Percentiles rank a stretch among this genome's conserved stretches.
Evolutionary conservation across 2,329 filamentous ascomycete genomes (phyloP).

Genomic region (Trichothecium sympodiale): DNA sequence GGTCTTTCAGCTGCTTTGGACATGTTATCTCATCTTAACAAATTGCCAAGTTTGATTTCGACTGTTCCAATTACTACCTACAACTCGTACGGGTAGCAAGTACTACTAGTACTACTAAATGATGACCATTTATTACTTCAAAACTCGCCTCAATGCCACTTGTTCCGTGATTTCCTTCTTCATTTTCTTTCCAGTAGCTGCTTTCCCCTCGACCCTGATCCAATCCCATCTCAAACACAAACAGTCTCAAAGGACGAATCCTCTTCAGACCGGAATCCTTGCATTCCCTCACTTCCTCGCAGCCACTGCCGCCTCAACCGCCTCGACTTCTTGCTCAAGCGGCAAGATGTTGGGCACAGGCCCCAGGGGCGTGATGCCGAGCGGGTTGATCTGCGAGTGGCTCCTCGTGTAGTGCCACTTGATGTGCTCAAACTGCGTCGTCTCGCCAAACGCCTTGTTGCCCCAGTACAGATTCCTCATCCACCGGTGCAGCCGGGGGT

Average conservation of each 20-base stretch:
- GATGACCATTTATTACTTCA: background rate
- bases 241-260: no score
- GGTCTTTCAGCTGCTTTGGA: no score
- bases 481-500: slow-evolving; percentile 73
- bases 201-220: no score
- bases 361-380: slow-evolving; percentile 71
- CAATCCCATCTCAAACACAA: no score
- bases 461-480: slow-evolving; percentile 79
- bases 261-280: no score
- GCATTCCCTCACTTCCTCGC: no score
- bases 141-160: background rate
- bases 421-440: slow-evolving; percentile 91
- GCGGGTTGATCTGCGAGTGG: slow-evolving; percentile 55
- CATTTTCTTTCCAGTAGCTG: background rate
- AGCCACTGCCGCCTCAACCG: slow-evolving; percentile 22
- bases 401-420: slow-evolving; percentile 62
- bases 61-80: no score
- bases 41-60: no score
- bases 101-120: no score
- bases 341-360: slow-evolving; percentile 74
- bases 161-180: background rate
- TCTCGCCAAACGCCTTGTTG: slow-evolving; percentile 59
- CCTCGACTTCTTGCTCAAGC: slow-evolving; percentile 65
- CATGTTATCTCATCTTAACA: no score
- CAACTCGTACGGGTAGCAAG: no score